Conservation (phyloP, 106 monocot species). For the Iris macrosiphon region DNA sequence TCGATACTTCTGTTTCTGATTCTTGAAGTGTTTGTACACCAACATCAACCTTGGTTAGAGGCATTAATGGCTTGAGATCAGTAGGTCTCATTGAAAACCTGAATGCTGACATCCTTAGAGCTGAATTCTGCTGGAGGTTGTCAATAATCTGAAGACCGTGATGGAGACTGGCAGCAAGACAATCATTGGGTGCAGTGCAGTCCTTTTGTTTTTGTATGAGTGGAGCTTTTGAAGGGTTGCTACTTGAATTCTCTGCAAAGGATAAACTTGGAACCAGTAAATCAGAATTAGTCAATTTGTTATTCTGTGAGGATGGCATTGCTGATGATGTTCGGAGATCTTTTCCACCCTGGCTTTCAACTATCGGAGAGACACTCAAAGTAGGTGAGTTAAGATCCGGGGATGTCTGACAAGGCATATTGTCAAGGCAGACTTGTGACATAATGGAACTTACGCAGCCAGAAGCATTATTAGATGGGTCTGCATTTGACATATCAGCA, state of each 20-base stretch:
- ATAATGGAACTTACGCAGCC: slow-evolving; percentile 5
- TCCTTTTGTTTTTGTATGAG: background rate
- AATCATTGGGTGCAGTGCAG: slow-evolving; percentile 31
- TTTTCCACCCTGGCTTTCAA: slow-evolving; percentile 33
- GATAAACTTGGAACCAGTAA: slow-evolving; percentile 2
- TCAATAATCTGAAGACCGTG: slow-evolving; percentile 61
- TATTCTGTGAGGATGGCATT: slow-evolving; percentile 30
- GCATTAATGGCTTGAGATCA: slow-evolving; percentile 28
- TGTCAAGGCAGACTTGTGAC: slow-evolving; percentile 28
- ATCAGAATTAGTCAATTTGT: slow-evolving; percentile 5
- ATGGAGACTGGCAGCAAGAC: slow-evolving; percentile 58
- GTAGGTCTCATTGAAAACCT: slow-evolving; percentile 35
- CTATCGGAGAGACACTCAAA: slow-evolving; percentile 18
- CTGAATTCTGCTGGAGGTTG: slow-evolving; percentile 23
- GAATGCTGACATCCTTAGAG: slow-evolving; percentile 45
- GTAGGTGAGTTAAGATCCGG: slow-evolving; percentile 11
- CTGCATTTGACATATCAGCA: background rate
- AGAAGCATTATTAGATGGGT: background rate
- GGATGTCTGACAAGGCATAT: slow-evolving; percentile 25
- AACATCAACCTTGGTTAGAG: slow-evolving; percentile 37
- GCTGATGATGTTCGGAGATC: slow-evolving; percentile 32
- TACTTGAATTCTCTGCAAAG: slow-evolving; percentile 6
- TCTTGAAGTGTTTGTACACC: slow-evolving; percentile 55
- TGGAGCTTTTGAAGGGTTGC: slow-evolving; percentile 6
- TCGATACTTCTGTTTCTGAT: slow-evolving; percentile 22